Evolutionary conservation across 176 grass and related monocot genomes (phyloP).

Genomic region (Saccharum spontaneum): DNA sequence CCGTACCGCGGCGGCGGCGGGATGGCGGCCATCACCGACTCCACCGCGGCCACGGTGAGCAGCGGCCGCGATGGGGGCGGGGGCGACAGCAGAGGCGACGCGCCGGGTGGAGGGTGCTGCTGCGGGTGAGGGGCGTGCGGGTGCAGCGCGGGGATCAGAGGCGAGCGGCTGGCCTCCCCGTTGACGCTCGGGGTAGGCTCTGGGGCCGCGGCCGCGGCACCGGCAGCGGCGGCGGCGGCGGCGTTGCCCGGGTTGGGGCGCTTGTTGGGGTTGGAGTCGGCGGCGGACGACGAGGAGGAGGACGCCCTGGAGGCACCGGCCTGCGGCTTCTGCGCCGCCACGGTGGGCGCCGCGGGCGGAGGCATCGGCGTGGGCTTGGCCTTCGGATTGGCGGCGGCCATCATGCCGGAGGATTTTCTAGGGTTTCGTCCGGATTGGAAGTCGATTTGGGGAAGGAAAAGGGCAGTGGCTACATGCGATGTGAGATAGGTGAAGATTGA

Average conservation of each 20-base stretch:
- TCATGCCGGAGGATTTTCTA: slow-evolving; percentile 51
- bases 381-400: slow-evolving; percentile 38
- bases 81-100: not conserved
- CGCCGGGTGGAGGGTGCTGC: not conserved
- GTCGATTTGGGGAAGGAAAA: slow-evolving; percentile 5
- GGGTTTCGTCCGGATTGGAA: slow-evolving; percentile 26
- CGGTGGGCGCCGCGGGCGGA: not conserved
- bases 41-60: slow-evolving; percentile 57
- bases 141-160: slow-evolving; percentile 12
- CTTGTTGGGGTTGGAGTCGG: slow-evolving; percentile 42
- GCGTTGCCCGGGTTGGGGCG: not conserved
- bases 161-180: not conserved
- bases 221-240: not conserved
- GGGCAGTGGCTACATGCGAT: not conserved
- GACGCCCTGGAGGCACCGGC: slow-evolving; percentile 31
- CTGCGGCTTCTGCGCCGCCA: not conserved
- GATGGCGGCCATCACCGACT: slow-evolving; percentile 44
- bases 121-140: not conserved
- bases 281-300: slow-evolving; percentile 46
- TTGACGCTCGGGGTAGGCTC: slow-evolving; percentile 18
- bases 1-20: slow-evolving; percentile 53
- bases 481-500: not conserved
- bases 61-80: slow-evolving; percentile 32
- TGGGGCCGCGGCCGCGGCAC: not conserved
- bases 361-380: slow-evolving; percentile 16